A percentile compares a stretch with the other conserved stretches of the same genome.
phyloP scores from a whole-genome alignment of 441 rosid genomes.

The Macaranga tanarius region DNA sequence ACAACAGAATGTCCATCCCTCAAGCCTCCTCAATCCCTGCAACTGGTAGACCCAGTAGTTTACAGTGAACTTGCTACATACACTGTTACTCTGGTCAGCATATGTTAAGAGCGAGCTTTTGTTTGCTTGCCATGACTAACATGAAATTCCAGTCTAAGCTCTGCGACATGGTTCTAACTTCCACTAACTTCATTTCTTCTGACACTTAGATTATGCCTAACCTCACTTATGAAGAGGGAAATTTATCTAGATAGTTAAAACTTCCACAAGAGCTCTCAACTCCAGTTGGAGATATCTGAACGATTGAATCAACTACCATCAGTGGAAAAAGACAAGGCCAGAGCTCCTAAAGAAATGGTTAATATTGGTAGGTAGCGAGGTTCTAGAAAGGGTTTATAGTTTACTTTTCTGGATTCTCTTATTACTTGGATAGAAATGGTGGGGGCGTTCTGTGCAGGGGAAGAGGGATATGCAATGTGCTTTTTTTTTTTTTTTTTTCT shows the following conservation, averaged over 20 bases:
- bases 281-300: neutral
- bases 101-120: conserved; percentile 54
- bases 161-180: conserved; percentile 29
- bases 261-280: conserved; percentile 4
- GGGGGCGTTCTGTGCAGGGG: conserved; percentile 22
- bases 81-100: conserved; percentile 26
- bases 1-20: conserved; percentile 47
- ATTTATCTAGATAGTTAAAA: conserved; percentile 21
- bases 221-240: conserved; percentile 15
- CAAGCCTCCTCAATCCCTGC: conserved; percentile 52
- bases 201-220: conserved; percentile 18
- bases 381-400: neutral
- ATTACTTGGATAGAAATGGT: neutral
- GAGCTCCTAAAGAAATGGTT: neutral
- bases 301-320: neutral
- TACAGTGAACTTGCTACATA: conserved; percentile 37
- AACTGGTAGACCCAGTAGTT: conserved; percentile 50
- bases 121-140: conserved; percentile 60
- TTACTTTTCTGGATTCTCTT: neutral
- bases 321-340: neutral
- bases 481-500: neutral
- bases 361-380: neutral
- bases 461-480: conserved; percentile 6
- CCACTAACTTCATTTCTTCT: conserved; percentile 32
- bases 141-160: conserved; percentile 33